Conservation (phyloP, 345 rosid species). For the Pistacia vera region DNA sequence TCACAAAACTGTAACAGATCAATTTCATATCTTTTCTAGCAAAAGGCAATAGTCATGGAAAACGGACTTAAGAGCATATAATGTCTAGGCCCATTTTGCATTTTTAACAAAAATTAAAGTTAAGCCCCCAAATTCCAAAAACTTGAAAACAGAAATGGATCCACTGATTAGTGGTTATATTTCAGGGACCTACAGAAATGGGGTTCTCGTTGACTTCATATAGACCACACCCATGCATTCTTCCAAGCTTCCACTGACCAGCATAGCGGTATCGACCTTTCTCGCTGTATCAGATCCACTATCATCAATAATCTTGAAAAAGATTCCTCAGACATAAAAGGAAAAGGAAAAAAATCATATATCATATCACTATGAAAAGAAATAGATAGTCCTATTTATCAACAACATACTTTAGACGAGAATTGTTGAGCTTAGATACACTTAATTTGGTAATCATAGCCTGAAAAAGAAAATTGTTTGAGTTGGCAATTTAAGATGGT, state of each 20-base stretch:
- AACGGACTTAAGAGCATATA: not conserved
- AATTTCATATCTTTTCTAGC: not conserved
- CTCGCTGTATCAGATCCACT: constrained; percentile 55
- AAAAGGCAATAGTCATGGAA: too few species aligned
- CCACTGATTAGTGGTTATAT: constrained; percentile 6
- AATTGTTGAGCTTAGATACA: not conserved
- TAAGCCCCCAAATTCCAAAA: not conserved
- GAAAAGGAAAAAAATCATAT: not conserved
- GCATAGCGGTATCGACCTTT: constrained; percentile 94
- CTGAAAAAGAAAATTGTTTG: not conserved
- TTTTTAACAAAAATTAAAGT: constrained; percentile 8
- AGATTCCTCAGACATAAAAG: not conserved
- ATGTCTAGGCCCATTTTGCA: constrained; percentile 13
- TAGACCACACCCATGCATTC: constrained; percentile 95
- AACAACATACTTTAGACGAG: not conserved
- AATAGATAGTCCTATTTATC: not conserved
- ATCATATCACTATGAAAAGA: not conserved
- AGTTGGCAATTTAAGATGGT: not conserved
- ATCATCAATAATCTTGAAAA: constrained; percentile 17
- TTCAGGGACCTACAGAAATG: constrained; percentile 52
- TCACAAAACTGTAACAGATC: not conserved
- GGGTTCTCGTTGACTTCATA: constrained; percentile 80
- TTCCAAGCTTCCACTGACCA: constrained; percentile 96
- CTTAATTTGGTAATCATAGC: not conserved
- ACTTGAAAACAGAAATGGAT: not conserved